These are phyloP conservation scores for Stygiomarasmius scandens DNA, from an alignment of 1,284 basidiomycete species.

Conservation along the genomic window DNA sequence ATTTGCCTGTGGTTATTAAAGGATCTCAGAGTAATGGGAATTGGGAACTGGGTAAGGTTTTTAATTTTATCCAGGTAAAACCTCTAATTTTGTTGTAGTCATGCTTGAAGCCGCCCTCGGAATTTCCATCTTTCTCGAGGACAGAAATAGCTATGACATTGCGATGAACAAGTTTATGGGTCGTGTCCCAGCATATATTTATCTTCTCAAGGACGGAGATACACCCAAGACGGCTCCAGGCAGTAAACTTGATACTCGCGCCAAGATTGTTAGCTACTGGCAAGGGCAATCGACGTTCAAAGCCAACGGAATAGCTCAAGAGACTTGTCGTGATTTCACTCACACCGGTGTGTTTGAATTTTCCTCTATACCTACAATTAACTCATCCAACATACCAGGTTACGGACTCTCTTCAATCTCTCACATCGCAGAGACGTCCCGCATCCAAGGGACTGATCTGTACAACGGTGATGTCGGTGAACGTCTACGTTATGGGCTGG, in stretches of 20 bases:
- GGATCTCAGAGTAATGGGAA: constrained; percentile 12
- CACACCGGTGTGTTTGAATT: constrained; percentile 7
- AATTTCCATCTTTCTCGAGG: constrained; percentile 11
- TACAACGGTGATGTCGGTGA: constrained; percentile 9
- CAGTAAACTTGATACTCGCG: not conserved
- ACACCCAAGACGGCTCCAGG: constrained; percentile 8
- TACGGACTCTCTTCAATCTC: constrained; percentile 12
- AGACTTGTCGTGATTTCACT: constrained; percentile 12
- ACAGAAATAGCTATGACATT: constrained; percentile 12
- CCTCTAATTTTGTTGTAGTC: constrained; percentile 5
- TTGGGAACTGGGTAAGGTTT: constrained; percentile 10
- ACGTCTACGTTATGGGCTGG: constrained; percentile 9
- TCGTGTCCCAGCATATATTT: constrained; percentile 11
- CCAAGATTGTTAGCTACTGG: constrained; percentile 8
- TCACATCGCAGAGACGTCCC: constrained; percentile 11
- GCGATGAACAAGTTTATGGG: constrained; percentile 13
- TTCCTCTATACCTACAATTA: too few species aligned
- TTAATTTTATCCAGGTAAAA: too few species aligned
- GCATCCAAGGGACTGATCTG: constrained; percentile 13
- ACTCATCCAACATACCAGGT: not conserved
- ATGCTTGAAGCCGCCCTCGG: constrained; percentile 12
- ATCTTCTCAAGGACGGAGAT: constrained; percentile 9
- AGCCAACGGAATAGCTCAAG: constrained; percentile 12
- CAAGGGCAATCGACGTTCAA: constrained; percentile 7
- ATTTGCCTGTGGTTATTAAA: constrained; percentile 9